Conservation (phyloP, 257 asterid genomes). For the Cordia subcordata region DNA sequence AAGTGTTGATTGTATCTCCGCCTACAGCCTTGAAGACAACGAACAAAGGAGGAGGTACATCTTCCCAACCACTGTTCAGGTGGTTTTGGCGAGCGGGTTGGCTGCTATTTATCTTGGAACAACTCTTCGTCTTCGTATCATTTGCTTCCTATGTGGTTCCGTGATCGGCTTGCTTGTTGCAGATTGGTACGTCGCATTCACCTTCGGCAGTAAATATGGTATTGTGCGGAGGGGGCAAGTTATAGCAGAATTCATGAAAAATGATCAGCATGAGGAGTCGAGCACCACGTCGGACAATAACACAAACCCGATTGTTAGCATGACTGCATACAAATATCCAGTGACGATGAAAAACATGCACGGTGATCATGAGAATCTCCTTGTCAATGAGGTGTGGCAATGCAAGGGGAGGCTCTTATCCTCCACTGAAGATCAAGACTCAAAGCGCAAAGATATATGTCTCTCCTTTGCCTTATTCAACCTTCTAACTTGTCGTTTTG, state of each 20-base stretch:
- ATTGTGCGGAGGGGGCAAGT: not conserved
- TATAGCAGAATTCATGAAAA: not conserved
- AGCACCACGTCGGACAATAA: no score
- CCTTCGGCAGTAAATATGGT: not conserved
- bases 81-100: not conserved
- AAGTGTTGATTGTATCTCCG: not conserved
- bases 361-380: not conserved
- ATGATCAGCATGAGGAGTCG: not conserved
- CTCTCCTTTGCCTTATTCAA: not conserved
- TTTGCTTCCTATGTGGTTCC: not conserved
- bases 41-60: slow-evolving; percentile 4
- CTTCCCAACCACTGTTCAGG: not conserved
- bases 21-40: slow-evolving; percentile 1
- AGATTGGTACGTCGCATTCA: not conserved
- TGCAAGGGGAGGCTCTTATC: not conserved
- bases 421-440: not conserved
- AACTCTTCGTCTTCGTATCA: not conserved
- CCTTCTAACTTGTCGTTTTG: slow-evolving; percentile 3
- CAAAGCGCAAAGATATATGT: slow-evolving; percentile 2
- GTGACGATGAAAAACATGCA: not conserved
- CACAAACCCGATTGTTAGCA: no score
- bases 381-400: slow-evolving; percentile 2
- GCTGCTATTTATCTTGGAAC: not conserved
- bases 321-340: no score
- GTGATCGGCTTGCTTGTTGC: not conserved